phyloP scores from a whole-genome alignment of 2,329 filamentous ascomycete species.

The Fusarium austroafricanum region DNA sequence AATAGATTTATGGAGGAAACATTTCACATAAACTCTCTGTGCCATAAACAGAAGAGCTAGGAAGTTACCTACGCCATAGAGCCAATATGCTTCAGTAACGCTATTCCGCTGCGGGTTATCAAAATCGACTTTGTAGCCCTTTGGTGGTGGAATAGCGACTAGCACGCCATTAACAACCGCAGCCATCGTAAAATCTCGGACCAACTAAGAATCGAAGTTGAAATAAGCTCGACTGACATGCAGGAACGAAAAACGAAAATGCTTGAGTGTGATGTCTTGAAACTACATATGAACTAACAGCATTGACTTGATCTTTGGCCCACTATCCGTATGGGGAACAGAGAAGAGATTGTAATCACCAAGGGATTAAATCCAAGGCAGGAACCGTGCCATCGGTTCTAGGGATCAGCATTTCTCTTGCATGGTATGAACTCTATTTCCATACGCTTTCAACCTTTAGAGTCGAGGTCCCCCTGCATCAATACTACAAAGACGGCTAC shows the following conservation, averaged over 20 bases:
- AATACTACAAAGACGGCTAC: background rate
- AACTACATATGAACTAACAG: background rate
- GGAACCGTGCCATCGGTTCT: background rate
- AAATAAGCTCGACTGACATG: background rate
- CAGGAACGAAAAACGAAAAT: constrained; percentile 3
- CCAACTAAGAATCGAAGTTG: background rate
- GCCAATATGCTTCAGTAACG: constrained; percentile 33
- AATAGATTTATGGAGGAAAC: constrained; percentile 11
- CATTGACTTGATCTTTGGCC: background rate
- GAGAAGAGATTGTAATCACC: background rate
- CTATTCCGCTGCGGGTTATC: constrained; percentile 40
- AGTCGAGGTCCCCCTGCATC: background rate
- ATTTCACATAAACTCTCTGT: constrained; percentile 44
- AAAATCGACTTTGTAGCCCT: constrained; percentile 48
- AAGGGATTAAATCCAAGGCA: background rate
- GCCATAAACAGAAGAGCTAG: constrained; percentile 25
- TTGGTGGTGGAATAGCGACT: constrained; percentile 42
- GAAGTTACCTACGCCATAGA: constrained; percentile 40
- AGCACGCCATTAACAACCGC: constrained; percentile 43
- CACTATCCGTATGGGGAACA: background rate
- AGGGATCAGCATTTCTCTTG: background rate
- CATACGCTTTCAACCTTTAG: background rate
- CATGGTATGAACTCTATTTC: background rate
- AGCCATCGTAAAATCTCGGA: background rate
- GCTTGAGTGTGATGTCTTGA: background rate